Evolutionary conservation across 2,329 filamentous ascomycete species (phyloP).

Genomic region (Fusarium zealandicum): DNA sequence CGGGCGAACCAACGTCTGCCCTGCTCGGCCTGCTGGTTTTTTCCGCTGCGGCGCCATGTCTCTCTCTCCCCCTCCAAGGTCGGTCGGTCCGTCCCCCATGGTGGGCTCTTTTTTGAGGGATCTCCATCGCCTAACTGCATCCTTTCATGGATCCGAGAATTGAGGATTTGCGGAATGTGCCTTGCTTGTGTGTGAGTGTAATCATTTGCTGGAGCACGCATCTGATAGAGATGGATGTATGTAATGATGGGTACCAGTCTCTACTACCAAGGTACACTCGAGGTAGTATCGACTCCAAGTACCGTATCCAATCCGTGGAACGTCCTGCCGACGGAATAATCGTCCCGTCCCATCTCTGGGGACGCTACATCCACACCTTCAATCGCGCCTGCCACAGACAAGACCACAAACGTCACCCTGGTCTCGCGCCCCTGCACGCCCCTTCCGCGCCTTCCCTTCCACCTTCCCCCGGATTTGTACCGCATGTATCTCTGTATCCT

Average conservation of each 20-base stretch:
- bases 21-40: conserved; percentile 25
- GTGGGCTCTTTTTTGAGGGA: conserved; percentile 2
- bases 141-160: no score
- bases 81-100: conserved; percentile 31
- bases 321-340: conserved; percentile 18
- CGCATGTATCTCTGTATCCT: conserved; percentile 31
- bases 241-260: no score
- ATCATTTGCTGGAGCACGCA: no score
- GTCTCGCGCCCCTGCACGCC: conserved; percentile 17
- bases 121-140: no score
- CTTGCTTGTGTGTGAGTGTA: no score
- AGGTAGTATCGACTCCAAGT: no score
- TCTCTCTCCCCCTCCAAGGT: conserved; percentile 21
- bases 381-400: conserved; percentile 2
- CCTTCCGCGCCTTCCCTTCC: conserved; percentile 32
- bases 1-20: conserved; percentile 47
- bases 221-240: no score
- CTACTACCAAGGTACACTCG: no score
- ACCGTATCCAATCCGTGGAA: background rate
- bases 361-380: conserved; percentile 16
- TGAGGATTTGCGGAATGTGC: no score
- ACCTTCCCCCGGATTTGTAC: conserved; percentile 37
- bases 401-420: conserved; percentile 6
- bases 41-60: conserved; percentile 16
- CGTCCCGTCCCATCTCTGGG: conserved; percentile 25